Percentiles rank a stretch among this genome's conserved stretches.
Evolutionary conservation across 768 basidiomycete genomes (phyloP).

Genomic region (Amanita pallidorosea): DNA sequence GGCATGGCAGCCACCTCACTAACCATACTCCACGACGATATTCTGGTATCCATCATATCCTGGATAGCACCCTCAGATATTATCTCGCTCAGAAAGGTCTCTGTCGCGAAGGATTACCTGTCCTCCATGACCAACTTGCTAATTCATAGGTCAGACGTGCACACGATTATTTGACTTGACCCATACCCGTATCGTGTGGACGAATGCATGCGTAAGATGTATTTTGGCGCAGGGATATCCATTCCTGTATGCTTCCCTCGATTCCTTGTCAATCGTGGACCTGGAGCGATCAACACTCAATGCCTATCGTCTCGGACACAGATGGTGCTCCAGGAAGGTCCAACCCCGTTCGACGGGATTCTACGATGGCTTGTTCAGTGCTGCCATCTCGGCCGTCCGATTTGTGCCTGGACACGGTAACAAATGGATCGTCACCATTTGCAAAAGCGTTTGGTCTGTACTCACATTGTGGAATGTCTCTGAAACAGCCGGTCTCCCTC

Average conservation of each 20-base stretch:
- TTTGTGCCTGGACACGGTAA: conserved; percentile 38
- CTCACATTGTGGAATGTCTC: conserved; percentile 39
- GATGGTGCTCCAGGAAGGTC: conserved; percentile 28
- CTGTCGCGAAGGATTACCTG: background rate
- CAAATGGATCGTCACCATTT: conserved; percentile 39
- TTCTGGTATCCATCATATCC: conserved; percentile 19
- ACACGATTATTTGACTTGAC: conserved; percentile 35
- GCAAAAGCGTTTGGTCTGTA: conserved; percentile 51
- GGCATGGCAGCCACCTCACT: background rate
- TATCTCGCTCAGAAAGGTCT: conserved; percentile 31
- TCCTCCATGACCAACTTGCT: background rate
- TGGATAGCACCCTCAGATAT: conserved; percentile 28
- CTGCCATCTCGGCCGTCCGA: conserved; percentile 38
- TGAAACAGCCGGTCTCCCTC: conserved; percentile 13
- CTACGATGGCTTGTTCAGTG: conserved; percentile 25
- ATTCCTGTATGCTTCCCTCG: conserved; percentile 29
- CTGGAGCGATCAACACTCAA: conserved; percentile 34
- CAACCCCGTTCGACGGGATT: conserved; percentile 9
- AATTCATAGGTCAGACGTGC: conserved; percentile 31
- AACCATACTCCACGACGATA: conserved; percentile 16
- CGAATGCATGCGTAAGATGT: conserved; percentile 30
- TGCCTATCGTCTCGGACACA: conserved; percentile 34
- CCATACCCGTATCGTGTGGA: conserved; percentile 45
- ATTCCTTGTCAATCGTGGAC: conserved; percentile 24
- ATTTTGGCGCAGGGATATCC: conserved; percentile 39